Evolutionary conservation across 495 filamentous ascomycete genomes (phyloP), one percentile per base, ranked within the genome.

Genomic region (Penicillium goetzii): DNA sequence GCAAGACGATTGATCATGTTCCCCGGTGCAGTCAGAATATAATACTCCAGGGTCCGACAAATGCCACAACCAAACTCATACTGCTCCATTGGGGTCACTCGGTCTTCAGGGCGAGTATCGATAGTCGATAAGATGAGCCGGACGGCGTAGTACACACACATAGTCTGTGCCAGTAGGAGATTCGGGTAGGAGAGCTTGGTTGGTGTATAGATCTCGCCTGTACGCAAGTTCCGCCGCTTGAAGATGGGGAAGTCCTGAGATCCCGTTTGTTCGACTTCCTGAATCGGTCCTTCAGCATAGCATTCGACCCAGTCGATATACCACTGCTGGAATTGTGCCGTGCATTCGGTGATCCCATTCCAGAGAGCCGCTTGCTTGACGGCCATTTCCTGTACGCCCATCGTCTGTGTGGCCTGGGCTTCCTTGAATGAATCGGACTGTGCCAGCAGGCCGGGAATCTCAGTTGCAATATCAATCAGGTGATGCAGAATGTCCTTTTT

Each of bases 1-100:
- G 76, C 78, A n/a, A 81, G 74, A 0, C 79, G 78, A 58, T 80
- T 81, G 60, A 81, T 80, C 79, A 81, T 80, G 56, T 80, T 80
- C 0, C 79, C 78, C 0, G 76, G 75, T 0, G 78, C 72, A 7
- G 66, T 78, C 4, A 73, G 60, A 12, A 81, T 76, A 56, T 80
- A 81, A 64, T 68, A 80, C 54, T 79, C 76, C 17, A 79, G 59
- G 14, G 73, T 72, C n/a, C 78, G 79, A 45, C 74, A 78, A 57
- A 81, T 80, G 2, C 70, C 74, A 51, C 79, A 81, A 3, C 68
- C 79, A 6, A 80, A 62, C 1, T 70, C 69, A 32, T 81, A 81
- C 54, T 78, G 76, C 38, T 81, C 73, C 17, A 64, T 36, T 2
- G 74, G 72, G 0, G 71, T 67, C 15, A 80, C 71, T 3, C 76